Conservation (phyloP, 2,329 filamentous ascomycete genomes). For the Aspergillus melleus region DNA sequence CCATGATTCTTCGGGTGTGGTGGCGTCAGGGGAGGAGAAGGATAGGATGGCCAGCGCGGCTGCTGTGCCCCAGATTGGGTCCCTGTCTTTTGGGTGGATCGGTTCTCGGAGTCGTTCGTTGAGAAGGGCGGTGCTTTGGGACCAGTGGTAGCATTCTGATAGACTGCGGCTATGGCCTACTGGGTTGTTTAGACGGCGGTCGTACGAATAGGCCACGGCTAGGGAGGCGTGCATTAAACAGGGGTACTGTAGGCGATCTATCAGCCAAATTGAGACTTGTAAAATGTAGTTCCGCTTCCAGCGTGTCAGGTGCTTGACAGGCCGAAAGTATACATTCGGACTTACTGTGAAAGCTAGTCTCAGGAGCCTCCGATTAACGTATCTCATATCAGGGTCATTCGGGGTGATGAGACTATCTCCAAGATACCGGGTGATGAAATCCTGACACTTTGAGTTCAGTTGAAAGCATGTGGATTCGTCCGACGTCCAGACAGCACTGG, state of each 20-base stretch:
- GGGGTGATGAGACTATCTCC: slow-evolving; percentile 39
- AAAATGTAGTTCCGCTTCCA: neutral
- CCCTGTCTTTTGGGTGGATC: slow-evolving; percentile 39
- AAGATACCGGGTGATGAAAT: slow-evolving; percentile 45
- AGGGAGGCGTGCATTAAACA: slow-evolving; percentile 51
- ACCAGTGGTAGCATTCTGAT: slow-evolving; percentile 49
- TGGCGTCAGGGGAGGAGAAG: slow-evolving; percentile 44
- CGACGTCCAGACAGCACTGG: slow-evolving; percentile 38
- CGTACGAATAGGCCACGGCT: slow-evolving; percentile 44
- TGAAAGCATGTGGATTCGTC: slow-evolving; percentile 36
- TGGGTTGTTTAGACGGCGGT: slow-evolving; percentile 25
- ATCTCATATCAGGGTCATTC: slow-evolving; percentile 37
- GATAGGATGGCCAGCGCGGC: slow-evolving; percentile 44
- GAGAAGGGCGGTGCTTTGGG: slow-evolving; percentile 43
- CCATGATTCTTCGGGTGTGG: slow-evolving; percentile 53
- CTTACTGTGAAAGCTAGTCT: slow-evolving; percentile 41
- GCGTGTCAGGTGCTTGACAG: neutral
- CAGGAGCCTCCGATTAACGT: slow-evolving; percentile 44
- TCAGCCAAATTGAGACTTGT: slow-evolving; percentile 9
- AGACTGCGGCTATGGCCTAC: slow-evolving; percentile 24
- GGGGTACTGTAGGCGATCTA: slow-evolving; percentile 36
- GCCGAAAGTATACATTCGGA: slow-evolving; percentile 6
- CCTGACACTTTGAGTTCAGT: slow-evolving; percentile 42
- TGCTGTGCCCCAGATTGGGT: slow-evolving; percentile 51
- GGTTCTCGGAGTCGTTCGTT: slow-evolving; percentile 38